Base-by-base conservation (phyloP, 78 protist species). In the Tieghemostelium lacteum region DNA sequence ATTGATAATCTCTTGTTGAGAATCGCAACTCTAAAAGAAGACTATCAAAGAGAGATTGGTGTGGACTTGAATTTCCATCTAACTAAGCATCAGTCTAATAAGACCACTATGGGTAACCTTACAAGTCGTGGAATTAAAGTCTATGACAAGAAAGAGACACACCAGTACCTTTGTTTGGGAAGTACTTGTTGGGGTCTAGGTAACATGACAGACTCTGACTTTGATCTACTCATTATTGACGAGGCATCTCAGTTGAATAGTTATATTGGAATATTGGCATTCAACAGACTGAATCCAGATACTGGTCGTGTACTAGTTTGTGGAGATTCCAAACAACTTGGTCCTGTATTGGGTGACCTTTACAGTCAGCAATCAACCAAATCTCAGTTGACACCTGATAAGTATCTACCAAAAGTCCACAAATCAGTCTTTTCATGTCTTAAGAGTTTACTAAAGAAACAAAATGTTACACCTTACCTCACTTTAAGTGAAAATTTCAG, bases 351-450 rank as follows among this genome's bases (percentile, higher is more conserved):
- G 22, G 24, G 40, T 22, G 89, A 54, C 19, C 12, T 16, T 1
- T 83, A 54, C 33, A 14, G n/a, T 22, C 49, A 19, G 22, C 22
- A 22, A 66, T n/a, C 14, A 55, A 57, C 22, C n/a, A 58, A 1
- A 39, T 83, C 22, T 22, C 37, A 14, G 5, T 10, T 45, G 10
- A 45, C 6, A 14, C 52, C 52, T 45, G 10, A 61, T 3, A 37
- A 2, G 26, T 4, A 3, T 4, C 28, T 67, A 17, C 89, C 89
- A 22, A 83, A 83, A 42, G 16, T 83, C 20, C 89, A 83, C 24
- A 83, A 83, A 60, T 83, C 89, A 19, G 28, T 83, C 2, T 83
- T 83, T 61, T 83, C 89, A 17, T 83, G 89, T 69, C 28, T 83
- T 20, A 83, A 83, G 24, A 62, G 73, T 22, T 42, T 67, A 45